Evolutionary conservation across 202 grass and related monocot genomes (phyloP).

Genomic region (Elaeis oleifera): DNA sequence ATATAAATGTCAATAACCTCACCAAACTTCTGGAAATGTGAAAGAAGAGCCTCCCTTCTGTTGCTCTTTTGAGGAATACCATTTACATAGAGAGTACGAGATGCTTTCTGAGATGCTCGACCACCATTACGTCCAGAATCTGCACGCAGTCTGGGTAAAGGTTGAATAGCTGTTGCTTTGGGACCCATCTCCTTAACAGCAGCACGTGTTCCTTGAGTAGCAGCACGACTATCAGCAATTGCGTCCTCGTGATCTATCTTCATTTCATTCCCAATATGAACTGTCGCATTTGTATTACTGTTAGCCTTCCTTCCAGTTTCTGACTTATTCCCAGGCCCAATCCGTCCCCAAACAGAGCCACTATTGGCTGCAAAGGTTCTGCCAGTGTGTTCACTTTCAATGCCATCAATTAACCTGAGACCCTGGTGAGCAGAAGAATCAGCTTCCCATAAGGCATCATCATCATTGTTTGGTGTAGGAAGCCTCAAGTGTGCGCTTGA

Average conservation of each 20-base stretch:
- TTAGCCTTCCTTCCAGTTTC: conserved; percentile 40
- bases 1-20: conserved; percentile 89
- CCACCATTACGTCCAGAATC: conserved; percentile 36
- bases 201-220: conserved; percentile 31
- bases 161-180: conserved; percentile 33
- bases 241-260: conserved; percentile 33
- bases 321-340: conserved; percentile 39
- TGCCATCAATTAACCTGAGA: conserved; percentile 18
- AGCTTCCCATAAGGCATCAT: conserved; percentile 34
- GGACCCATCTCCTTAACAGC: conserved; percentile 6
- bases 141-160: conserved; percentile 30
- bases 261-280: conserved; percentile 30
- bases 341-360: conserved; percentile 74
- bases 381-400: conserved; percentile 31
- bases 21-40: conserved; percentile 94
- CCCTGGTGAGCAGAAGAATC: conserved; percentile 29
- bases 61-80: conserved; percentile 85
- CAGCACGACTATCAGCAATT: conserved; percentile 15
- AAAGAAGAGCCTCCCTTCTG: conserved; percentile 53
- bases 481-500: conserved; percentile 33
- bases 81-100: conserved; percentile 82
- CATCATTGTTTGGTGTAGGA: conserved; percentile 34
- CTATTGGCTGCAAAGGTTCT: conserved; percentile 25
- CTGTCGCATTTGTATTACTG: conserved; percentile 26
- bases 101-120: conserved; percentile 68